Evolutionary conservation across 2,329 filamentous ascomycete species (phyloP), one percentile per base, ranked within the genome.

Genomic region (Microthyrium microscopicum): DNA sequence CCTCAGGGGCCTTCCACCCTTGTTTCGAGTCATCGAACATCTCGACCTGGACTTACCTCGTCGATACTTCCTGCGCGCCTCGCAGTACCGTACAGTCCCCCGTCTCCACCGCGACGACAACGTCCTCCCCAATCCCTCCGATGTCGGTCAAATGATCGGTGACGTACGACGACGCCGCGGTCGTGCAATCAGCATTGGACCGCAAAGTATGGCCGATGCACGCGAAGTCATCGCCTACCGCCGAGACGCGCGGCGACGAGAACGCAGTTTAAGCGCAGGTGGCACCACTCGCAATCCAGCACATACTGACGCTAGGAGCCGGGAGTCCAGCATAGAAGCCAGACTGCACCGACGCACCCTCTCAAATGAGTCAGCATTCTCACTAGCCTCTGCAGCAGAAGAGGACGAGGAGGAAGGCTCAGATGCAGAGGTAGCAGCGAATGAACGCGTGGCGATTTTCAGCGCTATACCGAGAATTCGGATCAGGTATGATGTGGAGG

Each of bases 401-500:
- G 9, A 47, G 49, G 26, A 42, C 41, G 28, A 42, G 30, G 27
- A 39, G 15, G 27, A 15, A 29, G 24, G 3, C 15, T 15, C 44
- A 1, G 46, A 48, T 2, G 51, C 55, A 34, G 48, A 54, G 30
- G 50, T 52, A 4, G 51, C 54, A 34, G 48, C 54, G 29, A 50
- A 50, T 9, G 54, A 58, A 39, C 52, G 55, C 26, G 43, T 52
- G 44, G 79, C 91, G 50, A 76, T 95, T 53, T 94, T 95, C 54
- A 77, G 75, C 28, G 73, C 68, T 49, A 64, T 95, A 35, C 76
- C 84, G 41, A 82, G 78, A 56, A 84, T 89, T 31, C 73, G 89
- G 43, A 85, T 94, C 39, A 68, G 85, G 45, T 98, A 95, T 49
- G 89, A 98, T 56, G 87, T 95, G n/a, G 89, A 98, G 55, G 87